These are phyloP conservation scores for Solanum megistacrolobum DNA, from an alignment of 257 asterid species.

Conservation along the genomic window DNA sequence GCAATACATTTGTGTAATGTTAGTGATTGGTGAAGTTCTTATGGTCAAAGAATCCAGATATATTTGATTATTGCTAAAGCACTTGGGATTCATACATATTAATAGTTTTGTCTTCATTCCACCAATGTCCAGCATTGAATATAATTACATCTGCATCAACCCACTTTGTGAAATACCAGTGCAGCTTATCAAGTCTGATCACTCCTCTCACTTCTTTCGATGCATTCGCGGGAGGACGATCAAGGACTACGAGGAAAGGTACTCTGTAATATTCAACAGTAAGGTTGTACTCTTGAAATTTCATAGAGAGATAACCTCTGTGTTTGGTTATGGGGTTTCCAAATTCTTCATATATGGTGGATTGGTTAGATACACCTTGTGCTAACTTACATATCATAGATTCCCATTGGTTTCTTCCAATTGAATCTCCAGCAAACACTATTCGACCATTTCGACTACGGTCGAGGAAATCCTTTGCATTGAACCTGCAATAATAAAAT, in stretches of 20 bases:
- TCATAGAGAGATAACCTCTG: constrained; percentile 70
- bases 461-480: constrained; percentile 47
- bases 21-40: background rate
- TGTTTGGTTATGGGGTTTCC: constrained; percentile 88
- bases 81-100: constrained; percentile 32
- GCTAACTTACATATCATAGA: constrained; percentile 80
- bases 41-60: background rate
- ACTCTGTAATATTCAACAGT: constrained; percentile 75
- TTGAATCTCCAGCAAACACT: constrained; percentile 91
- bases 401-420: constrained; percentile 96
- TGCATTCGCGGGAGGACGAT: constrained; percentile 45
- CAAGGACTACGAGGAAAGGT: constrained; percentile 57
- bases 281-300: constrained; percentile 66
- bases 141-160: constrained; percentile 57
- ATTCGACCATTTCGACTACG: constrained; percentile 46
- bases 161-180: constrained; percentile 66
- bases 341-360: constrained; percentile 50
- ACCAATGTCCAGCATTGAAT: constrained; percentile 92
- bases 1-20: background rate
- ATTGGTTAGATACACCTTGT: constrained; percentile 49
- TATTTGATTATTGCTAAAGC: background rate
- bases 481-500: constrained; percentile 23
- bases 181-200: constrained; percentile 61
- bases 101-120: constrained; percentile 72
- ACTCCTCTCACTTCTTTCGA: constrained; percentile 51